Evolutionary conservation across 1,284 basidiomycete genomes (phyloP).

Genomic region (Naganishia cerealis): DNA sequence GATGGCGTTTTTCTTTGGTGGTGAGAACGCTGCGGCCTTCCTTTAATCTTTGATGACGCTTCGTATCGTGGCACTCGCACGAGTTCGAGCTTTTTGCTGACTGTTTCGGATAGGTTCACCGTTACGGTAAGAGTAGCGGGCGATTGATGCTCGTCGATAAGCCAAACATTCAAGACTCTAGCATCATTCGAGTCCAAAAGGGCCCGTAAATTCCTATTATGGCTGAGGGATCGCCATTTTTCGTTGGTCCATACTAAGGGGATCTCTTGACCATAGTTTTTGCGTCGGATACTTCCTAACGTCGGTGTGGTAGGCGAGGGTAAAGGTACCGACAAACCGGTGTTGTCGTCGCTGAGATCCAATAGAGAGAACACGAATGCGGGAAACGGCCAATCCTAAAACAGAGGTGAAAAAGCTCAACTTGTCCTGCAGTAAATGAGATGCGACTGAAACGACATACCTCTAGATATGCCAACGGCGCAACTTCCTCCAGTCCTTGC

Average conservation of each 20-base stretch:
- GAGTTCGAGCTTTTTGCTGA: constrained; percentile 19
- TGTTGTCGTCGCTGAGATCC: background rate
- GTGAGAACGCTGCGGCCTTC: background rate
- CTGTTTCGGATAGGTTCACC: background rate
- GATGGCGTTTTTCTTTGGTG: background rate
- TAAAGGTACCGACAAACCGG: background rate
- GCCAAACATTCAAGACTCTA: constrained; percentile 26
- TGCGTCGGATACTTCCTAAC: background rate
- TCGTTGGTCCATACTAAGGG: constrained; percentile 22
- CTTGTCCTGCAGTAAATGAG: too few relatives aligned
- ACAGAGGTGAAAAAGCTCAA: background rate
- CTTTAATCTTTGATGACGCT: background rate
- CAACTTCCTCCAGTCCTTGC: background rate
- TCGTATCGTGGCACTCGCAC: constrained; percentile 8
- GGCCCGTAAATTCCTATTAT: constrained; percentile 9
- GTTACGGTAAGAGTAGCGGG: constrained; percentile 10
- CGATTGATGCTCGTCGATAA: constrained; percentile 19
- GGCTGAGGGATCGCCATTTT: constrained; percentile 23
- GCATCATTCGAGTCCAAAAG: constrained; percentile 10
- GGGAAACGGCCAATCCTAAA: constrained; percentile 24
- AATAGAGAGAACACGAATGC: constrained; percentile 14
- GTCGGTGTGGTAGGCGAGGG: constrained; percentile 19
- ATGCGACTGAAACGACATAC: background rate
- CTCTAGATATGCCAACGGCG: constrained; percentile 18
- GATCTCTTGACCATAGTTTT: constrained; percentile 1